These are phyloP conservation scores for Elsinoe fawcettii DNA, from an alignment of 2,329 filamentous ascomycete species.

Conservation along the genomic window DNA sequence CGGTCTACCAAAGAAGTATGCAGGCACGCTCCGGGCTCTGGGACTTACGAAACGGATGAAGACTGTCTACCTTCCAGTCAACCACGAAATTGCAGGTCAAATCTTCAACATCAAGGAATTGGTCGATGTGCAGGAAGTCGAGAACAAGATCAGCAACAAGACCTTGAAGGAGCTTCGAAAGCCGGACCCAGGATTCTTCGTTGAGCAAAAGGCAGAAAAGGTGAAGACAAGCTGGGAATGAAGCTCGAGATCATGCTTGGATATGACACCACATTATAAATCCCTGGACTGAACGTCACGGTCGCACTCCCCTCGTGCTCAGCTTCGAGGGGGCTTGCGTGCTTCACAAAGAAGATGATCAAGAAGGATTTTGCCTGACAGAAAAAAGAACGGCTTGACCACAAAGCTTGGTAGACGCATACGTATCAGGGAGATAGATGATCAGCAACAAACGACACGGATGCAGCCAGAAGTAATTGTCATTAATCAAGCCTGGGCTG, in stretches of 20 bases:
- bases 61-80: slow-evolving; percentile 83
- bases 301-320: too few species aligned
- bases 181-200: slow-evolving; percentile 71
- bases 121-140: slow-evolving; percentile 73
- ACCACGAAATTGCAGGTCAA: slow-evolving; percentile 73
- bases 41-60: slow-evolving; percentile 77
- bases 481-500: slow-evolving; percentile 6
- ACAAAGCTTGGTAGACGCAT: too few species aligned
- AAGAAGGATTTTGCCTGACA: too few species aligned
- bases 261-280: too few species aligned
- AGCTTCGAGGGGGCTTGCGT: too few species aligned
- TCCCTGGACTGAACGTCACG: too few species aligned
- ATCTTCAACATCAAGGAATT: slow-evolving; percentile 93
- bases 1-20: slow-evolving; percentile 68
- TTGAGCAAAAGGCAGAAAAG: slow-evolving; percentile 51
- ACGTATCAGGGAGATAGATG: too few species aligned
- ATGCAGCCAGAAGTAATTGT: not conserved
- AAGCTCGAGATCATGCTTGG: not conserved
- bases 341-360: too few species aligned
- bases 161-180: slow-evolving; percentile 65
- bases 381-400: too few species aligned
- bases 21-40: slow-evolving; percentile 74
- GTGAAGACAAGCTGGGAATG: slow-evolving; percentile 10
- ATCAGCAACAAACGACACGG: too few species aligned
- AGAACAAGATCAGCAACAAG: slow-evolving; percentile 51